Evolutionary conservation across 75 land plant species (phyloP).

Genomic region (Picea glauca): DNA sequence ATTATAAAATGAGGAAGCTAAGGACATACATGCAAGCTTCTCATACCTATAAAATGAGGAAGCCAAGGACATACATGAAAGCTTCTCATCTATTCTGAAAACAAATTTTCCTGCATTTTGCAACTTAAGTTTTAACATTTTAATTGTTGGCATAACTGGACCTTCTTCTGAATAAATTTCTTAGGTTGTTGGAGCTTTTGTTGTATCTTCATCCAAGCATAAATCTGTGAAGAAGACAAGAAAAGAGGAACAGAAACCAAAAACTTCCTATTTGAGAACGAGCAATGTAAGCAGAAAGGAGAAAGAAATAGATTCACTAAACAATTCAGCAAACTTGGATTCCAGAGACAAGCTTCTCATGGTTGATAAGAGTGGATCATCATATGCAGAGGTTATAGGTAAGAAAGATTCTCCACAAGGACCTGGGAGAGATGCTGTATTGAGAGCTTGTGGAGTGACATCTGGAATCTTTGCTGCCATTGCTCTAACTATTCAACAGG

Average conservation of each 20-base stretch:
- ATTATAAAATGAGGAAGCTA: not conserved
- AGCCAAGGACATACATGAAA: not conserved
- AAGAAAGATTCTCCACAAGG: not conserved
- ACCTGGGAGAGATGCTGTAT: constrained; percentile 45
- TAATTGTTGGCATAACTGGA: not conserved
- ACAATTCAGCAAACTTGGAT: constrained; percentile 6
- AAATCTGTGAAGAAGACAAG: constrained; percentile 26
- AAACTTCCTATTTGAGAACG: not conserved
- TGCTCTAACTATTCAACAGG: constrained; percentile 67
- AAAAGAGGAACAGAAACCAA: constrained; percentile 1
- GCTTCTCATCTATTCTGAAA: not conserved
- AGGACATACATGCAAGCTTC: not conserved
- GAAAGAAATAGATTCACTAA: not conserved
- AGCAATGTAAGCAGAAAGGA: constrained; percentile 4
- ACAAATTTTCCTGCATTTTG: not conserved
- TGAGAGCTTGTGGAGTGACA: constrained; percentile 66
- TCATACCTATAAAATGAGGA: not conserved
- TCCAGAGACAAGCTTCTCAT: not conserved
- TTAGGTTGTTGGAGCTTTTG: constrained; percentile 7
- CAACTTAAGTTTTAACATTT: not conserved
- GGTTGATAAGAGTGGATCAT: constrained; percentile 7
- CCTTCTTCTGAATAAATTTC: not conserved
- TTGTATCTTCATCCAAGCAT: constrained; percentile 20
- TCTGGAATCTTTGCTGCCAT: constrained; percentile 49
- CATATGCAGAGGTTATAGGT: not conserved